Base-by-base conservation (phyloP, 2,329 filamentous ascomycete genomes). In the Cercospora sp. region DNA sequence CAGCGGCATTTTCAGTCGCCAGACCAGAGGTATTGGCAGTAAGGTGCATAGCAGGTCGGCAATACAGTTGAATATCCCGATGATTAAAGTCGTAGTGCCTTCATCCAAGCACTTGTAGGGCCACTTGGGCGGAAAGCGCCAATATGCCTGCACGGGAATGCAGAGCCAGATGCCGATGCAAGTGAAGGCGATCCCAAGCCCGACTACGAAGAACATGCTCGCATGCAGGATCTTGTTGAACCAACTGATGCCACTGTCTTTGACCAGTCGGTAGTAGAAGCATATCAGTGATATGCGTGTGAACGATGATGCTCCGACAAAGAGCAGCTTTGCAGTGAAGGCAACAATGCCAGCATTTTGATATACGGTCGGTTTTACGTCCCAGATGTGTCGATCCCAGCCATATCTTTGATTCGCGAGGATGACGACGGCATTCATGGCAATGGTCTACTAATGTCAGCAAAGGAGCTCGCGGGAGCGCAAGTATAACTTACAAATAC, bases 261-360 rank as follows among this genome's bases (percentile, higher is more conserved):
- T 67, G 7, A 83, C 75, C 9, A 83, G 74, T 12, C 82, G 78
- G 63, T 82, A 83, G 69, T 83, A 84, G 71, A 83, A 82, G 70
- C 75, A 80, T 36, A 83, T 79, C 8, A 84, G 74, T 0, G 80
- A 82, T 16, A 82, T 74, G 16, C 82, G 75, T 0, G 81, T 83
- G 66, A 82, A 83, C 0, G 79, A 80, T 0, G 81, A 76, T 1
- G 81, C 81, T 12, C 77, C 72, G 1, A 77, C 78, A 69, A 83
- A 83, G 4, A 81, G 72, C 6, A 81, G 62, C 69, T 83, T 83
- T 3, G 81, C 77, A 1, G 75, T 72, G 72, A 83, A 79, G 3
- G 80, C 82, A 13, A 82, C 77, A 64, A 81, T 80, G 23, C 72
- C 70, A 5, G 77, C 76, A 28, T 60, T 63, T 65, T 73, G 65